Evolutionary conservation across 495 filamentous ascomycete genomes (phyloP).

Genomic region (Xylaria castorea): DNA sequence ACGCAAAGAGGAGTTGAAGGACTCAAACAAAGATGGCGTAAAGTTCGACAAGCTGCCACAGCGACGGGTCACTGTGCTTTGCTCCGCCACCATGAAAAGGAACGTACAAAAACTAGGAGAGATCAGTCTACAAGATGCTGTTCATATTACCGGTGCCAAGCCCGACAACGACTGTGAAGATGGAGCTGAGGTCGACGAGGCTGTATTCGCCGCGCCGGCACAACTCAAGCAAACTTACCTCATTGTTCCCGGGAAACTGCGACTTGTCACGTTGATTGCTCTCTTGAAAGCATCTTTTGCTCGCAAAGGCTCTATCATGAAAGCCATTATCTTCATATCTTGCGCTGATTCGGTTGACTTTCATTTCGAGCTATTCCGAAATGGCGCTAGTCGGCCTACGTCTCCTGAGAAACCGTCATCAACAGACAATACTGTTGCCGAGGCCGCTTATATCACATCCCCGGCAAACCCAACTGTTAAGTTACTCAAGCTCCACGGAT

Average conservation of each 20-base stretch:
- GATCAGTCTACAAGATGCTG: slow-evolving; percentile 91
- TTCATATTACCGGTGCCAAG: slow-evolving; percentile 79
- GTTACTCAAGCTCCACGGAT: slow-evolving; percentile 90
- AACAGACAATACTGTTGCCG: slow-evolving; percentile 50
- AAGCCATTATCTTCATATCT: slow-evolving; percentile 93
- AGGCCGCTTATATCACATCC: slow-evolving; percentile 56
- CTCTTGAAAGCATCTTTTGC: slow-evolving; percentile 85
- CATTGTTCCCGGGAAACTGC: slow-evolving; percentile 84
- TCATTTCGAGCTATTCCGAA: slow-evolving; percentile 86
- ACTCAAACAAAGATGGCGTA: slow-evolving; percentile 49
- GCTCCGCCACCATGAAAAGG: slow-evolving; percentile 97
- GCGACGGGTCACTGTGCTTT: slow-evolving; percentile 84
- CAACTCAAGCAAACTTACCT: slow-evolving; percentile 92
- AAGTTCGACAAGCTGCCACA: slow-evolving; percentile 66
- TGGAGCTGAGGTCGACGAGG: slow-evolving; percentile 55
- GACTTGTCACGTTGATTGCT: slow-evolving; percentile 84
- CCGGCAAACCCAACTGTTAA: slow-evolving; percentile 62
- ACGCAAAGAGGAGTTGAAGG: slow-evolving; percentile 54
- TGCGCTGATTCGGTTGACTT: slow-evolving; percentile 98
- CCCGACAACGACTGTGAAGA: slow-evolving; percentile 54
- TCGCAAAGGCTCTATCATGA: slow-evolving; percentile 86
- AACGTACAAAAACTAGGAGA: slow-evolving; percentile 90
- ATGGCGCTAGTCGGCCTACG: slow-evolving; percentile 45
- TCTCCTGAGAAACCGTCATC: slow-evolving; percentile 38
- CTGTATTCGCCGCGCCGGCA: slow-evolving; percentile 80